Evolutionary conservation across 345 rosid species (phyloP).

Genomic region (Erodium maritimum): DNA sequence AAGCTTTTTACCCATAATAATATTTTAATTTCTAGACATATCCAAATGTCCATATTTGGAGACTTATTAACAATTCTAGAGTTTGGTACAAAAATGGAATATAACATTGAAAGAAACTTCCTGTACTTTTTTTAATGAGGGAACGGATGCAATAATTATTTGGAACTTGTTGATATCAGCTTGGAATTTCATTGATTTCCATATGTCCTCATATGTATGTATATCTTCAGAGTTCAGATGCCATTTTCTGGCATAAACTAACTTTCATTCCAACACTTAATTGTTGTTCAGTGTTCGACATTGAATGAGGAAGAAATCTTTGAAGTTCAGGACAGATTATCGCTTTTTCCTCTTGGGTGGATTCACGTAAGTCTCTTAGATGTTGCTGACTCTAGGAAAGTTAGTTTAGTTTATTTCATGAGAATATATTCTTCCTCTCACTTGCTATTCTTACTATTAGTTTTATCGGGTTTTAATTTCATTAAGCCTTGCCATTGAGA

Average conservation of each 20-base stretch:
- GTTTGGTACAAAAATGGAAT: background rate
- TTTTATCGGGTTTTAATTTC: no score
- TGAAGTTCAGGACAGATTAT: slow-evolving; percentile 77
- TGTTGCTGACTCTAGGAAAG: background rate
- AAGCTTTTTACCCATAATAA: background rate
- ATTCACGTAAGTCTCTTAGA: slow-evolving; percentile 58
- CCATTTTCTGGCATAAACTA: background rate
- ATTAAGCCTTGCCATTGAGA: no score
- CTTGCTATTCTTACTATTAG: no score
- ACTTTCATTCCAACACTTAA: background rate
- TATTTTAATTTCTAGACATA: background rate
- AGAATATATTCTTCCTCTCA: no score
- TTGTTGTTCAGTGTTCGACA: slow-evolving; percentile 58
- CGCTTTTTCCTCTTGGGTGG: slow-evolving; percentile 93
- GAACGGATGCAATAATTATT: background rate
- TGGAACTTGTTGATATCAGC: background rate
- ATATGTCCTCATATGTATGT: background rate
- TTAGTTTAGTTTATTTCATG: no score
- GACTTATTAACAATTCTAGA: background rate
- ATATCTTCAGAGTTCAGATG: background rate
- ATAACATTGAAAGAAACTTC: background rate
- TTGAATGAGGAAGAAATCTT: slow-evolving; percentile 89
- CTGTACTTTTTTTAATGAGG: background rate
- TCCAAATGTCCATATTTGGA: background rate
- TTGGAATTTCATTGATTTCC: background rate